Evolutionary conservation across 441 rosid species (phyloP), one percentile per base, ranked within the genome.

Genomic region (Euphorbia corollata): DNA sequence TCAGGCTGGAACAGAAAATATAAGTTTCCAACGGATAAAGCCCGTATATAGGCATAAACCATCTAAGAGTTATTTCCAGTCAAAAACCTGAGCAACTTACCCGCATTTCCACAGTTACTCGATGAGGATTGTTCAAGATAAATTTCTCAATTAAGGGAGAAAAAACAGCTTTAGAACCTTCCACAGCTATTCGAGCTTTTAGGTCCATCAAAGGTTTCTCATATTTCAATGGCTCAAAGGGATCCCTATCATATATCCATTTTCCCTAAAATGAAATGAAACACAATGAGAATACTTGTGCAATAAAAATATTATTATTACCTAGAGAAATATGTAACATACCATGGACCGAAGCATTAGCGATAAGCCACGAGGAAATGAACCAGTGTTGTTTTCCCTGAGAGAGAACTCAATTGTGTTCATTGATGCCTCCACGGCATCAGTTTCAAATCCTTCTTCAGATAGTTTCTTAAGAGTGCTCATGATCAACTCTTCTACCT

Each of bases 371-470:
- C 98, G 91, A 72, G 98, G 98, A 79, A 82, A 92, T 66, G 97
- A 90, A n/a, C 97, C 96, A 9, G 96, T 92, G 75, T 93, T 90
- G 76, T 90, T 90, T 76, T 93, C 98, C 75, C 98, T 81, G 39
- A 90, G 90, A 76, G 97, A 87, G 77, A 93, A 89, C 80, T 93
- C 97, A 70, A 91, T 91, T 30, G 96, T 91, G 78, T 93, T 93
- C 96, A 93, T 88, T 71, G 97, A 93, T 80, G 97, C 98, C 76
- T 93, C 97, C 59, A 93, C 89, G 68, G 95, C 90, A 69, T 86
- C 88, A 18, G 74, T 50, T 47, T 90, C 98, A 81, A 93, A 90
- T 69, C 98, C 97, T 72, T 91, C 96, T 50, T 84, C 95, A 47
- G 83, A 86, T 77, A 90, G 76, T 70, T 84, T 89, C 74, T 68